Conservation (phyloP, 768 basidiomycete genomes). For the Mycena polygramma region DNA sequence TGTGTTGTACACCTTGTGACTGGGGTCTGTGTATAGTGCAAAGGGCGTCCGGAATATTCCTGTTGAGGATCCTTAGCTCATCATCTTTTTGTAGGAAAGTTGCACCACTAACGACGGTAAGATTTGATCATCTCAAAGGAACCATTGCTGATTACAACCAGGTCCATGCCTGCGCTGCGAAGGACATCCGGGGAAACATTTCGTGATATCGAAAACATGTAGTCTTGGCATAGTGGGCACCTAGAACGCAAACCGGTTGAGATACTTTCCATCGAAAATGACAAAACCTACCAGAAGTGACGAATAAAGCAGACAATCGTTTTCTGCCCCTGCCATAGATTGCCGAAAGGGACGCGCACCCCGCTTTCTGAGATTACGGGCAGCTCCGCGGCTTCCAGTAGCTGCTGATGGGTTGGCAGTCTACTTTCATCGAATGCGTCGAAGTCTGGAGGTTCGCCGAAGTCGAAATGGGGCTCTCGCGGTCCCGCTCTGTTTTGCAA, state of each 20-base stretch:
- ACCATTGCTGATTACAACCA: constrained; percentile 77
- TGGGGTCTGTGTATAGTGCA: constrained; percentile 75
- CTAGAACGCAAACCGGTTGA: constrained; percentile 15
- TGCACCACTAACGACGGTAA: constrained; percentile 53
- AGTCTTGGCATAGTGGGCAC: constrained; percentile 78
- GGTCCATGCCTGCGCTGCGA: constrained; percentile 61
- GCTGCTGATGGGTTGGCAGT: constrained; percentile 31
- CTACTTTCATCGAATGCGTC: constrained; percentile 27
- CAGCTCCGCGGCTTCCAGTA: constrained; percentile 56
- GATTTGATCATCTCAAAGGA: constrained; percentile 73
- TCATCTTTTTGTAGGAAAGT: neutral
- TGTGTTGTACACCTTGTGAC: constrained; percentile 65
- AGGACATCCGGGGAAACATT: constrained; percentile 64
- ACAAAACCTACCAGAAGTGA: constrained; percentile 62
- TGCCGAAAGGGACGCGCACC: constrained; percentile 65
- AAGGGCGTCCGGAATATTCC: constrained; percentile 75
- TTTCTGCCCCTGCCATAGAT: constrained; percentile 60
- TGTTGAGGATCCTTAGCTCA: constrained; percentile 34
- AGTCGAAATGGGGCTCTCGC: constrained; percentile 34
- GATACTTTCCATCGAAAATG: neutral
- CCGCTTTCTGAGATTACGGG: constrained; percentile 69
- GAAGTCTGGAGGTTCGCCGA: constrained; percentile 27
- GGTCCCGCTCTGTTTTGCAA: constrained; percentile 1
- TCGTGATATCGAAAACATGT: constrained; percentile 70
- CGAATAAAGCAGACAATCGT: constrained; percentile 78